A percentile compares a stretch with the other conserved stretches of the same genome.
phyloP scores from a whole-genome alignment of 2,329 filamentous ascomycete species.

The Capronia americana region DNA sequence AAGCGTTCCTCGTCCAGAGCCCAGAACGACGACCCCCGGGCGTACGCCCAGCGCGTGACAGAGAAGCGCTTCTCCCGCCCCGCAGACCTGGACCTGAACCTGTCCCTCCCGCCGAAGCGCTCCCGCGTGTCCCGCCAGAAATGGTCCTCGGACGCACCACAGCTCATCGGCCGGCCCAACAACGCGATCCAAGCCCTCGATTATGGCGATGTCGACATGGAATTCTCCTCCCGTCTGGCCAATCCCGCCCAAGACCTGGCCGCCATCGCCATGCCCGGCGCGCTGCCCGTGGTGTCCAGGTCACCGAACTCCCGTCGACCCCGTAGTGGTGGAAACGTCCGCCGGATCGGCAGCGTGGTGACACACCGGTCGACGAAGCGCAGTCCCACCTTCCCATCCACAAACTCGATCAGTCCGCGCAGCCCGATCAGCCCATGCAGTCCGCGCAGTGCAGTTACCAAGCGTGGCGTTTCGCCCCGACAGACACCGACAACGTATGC shows the following conservation, averaged over 20 bases:
- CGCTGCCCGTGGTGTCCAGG: background rate
- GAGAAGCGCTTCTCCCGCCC: slow-evolving; percentile 4
- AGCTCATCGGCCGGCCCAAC: slow-evolving; percentile 16
- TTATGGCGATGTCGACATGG: background rate
- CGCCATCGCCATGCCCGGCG: slow-evolving; percentile 25
- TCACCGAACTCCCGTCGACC: no score
- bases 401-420: background rate
- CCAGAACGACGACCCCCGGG: background rate
- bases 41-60: background rate
- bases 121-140: background rate
- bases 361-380: background rate
- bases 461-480: background rate
- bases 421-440: background rate
- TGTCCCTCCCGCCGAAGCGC: slow-evolving; percentile 9
- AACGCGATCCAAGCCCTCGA: slow-evolving; percentile 1
- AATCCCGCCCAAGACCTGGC: slow-evolving; percentile 17
- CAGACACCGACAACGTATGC: background rate
- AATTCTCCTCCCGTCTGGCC: background rate
- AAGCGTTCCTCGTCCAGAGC: background rate
- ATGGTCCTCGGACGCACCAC: slow-evolving; percentile 17
- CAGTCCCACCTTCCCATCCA: background rate
- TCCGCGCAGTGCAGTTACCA: background rate
- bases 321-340: background rate
- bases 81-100: background rate
- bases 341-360: background rate